Evolutionary conservation across 306 rosid species (phyloP).

Genomic region (Corylus heterophylla): DNA sequence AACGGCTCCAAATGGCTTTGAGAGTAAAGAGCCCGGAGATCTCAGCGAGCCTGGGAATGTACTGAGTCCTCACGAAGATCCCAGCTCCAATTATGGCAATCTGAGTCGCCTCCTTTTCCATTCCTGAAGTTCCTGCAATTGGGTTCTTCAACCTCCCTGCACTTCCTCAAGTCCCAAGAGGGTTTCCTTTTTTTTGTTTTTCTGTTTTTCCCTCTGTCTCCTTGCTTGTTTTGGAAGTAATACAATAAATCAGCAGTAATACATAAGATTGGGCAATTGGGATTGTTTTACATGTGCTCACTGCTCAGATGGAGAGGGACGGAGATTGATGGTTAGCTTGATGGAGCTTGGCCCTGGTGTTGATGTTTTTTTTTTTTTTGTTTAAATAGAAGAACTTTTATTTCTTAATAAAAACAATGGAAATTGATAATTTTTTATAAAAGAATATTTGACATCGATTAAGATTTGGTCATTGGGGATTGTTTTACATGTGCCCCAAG

Average conservation of each 20-base stretch:
- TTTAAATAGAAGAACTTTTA: no score
- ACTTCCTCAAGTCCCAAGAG: not conserved
- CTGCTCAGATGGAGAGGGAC: not conserved
- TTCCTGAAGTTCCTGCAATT: slow-evolving; percentile 20
- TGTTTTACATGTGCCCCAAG: no score
- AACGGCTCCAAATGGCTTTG: slow-evolving; percentile 91
- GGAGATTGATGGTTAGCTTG: not conserved
- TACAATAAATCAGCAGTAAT: not conserved
- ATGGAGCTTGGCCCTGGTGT: not conserved
- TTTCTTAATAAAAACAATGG: no score
- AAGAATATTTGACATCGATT: no score
- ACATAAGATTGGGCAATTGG: not conserved
- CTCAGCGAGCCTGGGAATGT: slow-evolving; percentile 84
- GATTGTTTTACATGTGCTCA: not conserved
- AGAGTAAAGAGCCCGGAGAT: slow-evolving; percentile 64
- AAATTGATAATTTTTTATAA: no score
- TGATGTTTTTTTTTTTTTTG: no score
- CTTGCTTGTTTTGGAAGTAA: not conserved
- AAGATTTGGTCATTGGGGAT: no score
- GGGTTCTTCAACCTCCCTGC: slow-evolving; percentile 10
- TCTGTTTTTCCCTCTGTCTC: not conserved
- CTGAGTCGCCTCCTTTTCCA: slow-evolving; percentile 51
- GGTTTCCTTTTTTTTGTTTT: not conserved
- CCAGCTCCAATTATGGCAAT: slow-evolving; percentile 95
- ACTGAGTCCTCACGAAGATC: slow-evolving; percentile 70